Evolutionary conservation across 768 basidiomycete species (phyloP).

Genomic region (Termitomyces eurrhizus): DNA sequence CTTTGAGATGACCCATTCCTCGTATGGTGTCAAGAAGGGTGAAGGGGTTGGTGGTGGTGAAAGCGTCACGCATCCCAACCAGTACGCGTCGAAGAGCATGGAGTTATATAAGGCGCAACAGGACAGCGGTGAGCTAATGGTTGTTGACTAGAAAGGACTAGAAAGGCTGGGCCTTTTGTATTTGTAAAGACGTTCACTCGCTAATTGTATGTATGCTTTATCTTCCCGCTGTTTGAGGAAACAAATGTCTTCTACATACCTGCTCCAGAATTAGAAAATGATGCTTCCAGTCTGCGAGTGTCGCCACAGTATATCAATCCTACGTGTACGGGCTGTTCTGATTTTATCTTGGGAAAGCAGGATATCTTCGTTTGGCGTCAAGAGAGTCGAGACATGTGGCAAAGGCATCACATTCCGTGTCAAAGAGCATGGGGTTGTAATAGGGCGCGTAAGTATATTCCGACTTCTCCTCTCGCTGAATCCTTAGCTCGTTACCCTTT

Average conservation of each 20-base stretch:
- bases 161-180: not conserved
- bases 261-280: not conserved
- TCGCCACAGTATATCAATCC: not conserved
- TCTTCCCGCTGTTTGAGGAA: not conserved
- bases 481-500: no score
- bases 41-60: slow-evolving; percentile 86
- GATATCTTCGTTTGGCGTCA: not conserved
- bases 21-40: slow-evolving; percentile 74
- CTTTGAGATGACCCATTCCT: slow-evolving; percentile 87
- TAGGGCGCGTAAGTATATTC: no score
- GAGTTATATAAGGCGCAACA: slow-evolving; percentile 49
- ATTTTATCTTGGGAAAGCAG: not conserved
- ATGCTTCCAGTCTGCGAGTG: not conserved
- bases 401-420: no score
- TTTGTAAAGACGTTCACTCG: not conserved
- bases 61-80: slow-evolving; percentile 92
- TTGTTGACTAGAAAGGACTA: slow-evolving; percentile 29
- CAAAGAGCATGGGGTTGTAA: no score
- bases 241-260: not conserved
- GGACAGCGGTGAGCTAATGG: slow-evolving; percentile 41
- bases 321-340: not conserved
- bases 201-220: not conserved
- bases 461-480: no score
- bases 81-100: slow-evolving; percentile 73
- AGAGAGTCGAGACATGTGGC: no score